Conservation (phyloP, 2,329 filamentous ascomycete genomes). For the Diaporthe sp. region DNA sequence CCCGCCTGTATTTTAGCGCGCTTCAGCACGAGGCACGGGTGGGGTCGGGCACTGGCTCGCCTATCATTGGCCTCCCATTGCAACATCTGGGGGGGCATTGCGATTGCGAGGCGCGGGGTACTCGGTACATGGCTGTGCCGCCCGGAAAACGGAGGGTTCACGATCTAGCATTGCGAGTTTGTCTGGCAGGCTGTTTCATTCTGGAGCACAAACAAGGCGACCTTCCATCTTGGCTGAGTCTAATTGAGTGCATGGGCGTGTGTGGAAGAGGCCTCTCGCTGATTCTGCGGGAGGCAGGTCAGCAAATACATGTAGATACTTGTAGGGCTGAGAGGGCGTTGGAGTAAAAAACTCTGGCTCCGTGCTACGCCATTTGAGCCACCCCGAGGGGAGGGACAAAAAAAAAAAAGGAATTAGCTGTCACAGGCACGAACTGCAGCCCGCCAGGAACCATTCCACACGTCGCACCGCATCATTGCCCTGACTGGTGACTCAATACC, state of each 20-base stretch:
- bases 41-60: slow-evolving; percentile 3
- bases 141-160: neutral
- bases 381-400: neutral
- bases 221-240: neutral
- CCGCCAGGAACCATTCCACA: neutral
- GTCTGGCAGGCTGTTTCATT: slow-evolving; percentile 3
- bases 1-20: slow-evolving; percentile 17
- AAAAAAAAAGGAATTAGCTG: neutral
- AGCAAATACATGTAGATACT: neutral
- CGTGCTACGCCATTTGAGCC: neutral
- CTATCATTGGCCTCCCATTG: slow-evolving; percentile 33
- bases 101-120: slow-evolving; percentile 22
- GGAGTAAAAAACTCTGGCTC: slow-evolving; percentile 6
- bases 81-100: slow-evolving; percentile 26
- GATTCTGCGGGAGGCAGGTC: neutral
- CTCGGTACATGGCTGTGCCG: slow-evolving; percentile 10
- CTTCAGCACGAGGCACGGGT: slow-evolving; percentile 28
- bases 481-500: neutral
- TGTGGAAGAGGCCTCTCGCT: neutral
- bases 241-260: neutral
- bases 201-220: neutral
- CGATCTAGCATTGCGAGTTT: neutral
- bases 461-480: slow-evolving; percentile 7
- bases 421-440: slow-evolving; percentile 18
- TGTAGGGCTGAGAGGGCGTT: slow-evolving; percentile 21